Base-by-base conservation (phyloP, 1,284 basidiomycete genomes). In the Macrocystidia cucumis region DNA sequence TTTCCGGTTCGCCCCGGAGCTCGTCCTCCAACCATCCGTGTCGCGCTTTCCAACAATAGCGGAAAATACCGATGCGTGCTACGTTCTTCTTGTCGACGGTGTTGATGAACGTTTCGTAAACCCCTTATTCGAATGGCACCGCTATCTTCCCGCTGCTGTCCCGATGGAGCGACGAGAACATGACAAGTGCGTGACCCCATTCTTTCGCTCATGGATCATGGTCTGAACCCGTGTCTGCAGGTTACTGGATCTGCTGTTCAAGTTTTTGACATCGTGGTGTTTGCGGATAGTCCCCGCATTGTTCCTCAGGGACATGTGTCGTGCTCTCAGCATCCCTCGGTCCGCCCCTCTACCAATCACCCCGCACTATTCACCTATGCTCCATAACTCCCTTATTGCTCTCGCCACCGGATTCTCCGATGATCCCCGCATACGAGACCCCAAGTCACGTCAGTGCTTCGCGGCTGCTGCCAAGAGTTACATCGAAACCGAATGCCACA, bases 321-420 rank as follows among this genome's bases (percentile, higher is more conserved):
- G 68, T 39, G 54, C 66, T 40, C 57, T 84, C 46, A 60, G 51
- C 31, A 49, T 57, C 20, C 71, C 74, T 2, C 62, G 60, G 0
- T 58, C 64, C 1, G 59, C 72, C 6, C 45, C 60, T 0, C 57
- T 62, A 5, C 59, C 66, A 0, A 66, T 68, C 34, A 69, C 71
- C 0, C 63, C 75, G 0, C 72, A 78, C 44, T 85, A 84, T 55
- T 78, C 76, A 1, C 78, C 79, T 0, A 74, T 84, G 63, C 61
- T 84, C 2, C 82, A 86, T 56, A 83, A 83, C 46, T 65, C 74
- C 3, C 56, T 81, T 0, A 57, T 86, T 5, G 63, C 79, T 1
- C 55, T 85, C 17, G 77, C 71, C 1, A 59, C 71, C 0, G 68
- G 71, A 0, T 80, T 74, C 46, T 69, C 74, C 2, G 72, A 78